Base-by-base conservation (phyloP, 129 eudicot species). In the Apium graveolens region DNA sequence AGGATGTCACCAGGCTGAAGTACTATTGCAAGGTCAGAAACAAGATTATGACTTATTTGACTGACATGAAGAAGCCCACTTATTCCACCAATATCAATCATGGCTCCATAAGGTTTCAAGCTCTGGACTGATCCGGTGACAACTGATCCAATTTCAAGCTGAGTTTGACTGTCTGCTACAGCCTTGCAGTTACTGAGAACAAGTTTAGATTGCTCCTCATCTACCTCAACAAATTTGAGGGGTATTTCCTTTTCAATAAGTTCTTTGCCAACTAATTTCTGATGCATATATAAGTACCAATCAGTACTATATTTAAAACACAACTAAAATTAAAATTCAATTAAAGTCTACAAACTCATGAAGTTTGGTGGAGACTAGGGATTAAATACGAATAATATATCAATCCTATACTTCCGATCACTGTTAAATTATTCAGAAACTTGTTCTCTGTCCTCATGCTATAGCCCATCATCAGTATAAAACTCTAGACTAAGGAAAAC, bases 1-100 rank as follows among this genome's bases (percentile, higher is more conserved):
- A 94, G 88, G 44, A 84, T 85, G 80, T 94, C 98, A 73, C 98
- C 98, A 51, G 98, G 96, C 82, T 90, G 96, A 44, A 95, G 96
- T 29, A 95, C 96, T 8, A 96, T 88, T 78, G 93, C 90, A 45
- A 95, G 89, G 85, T 95, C 97, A 7, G 98, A 80, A 34, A 95
- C 96, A 42, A 97, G 98, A 75, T 95, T 97, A 78, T 95, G 98
- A 74, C 97, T 95, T 77, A 95, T 95, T 81, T 95, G 98, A 76
- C 98, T 95, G 29, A 95, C 98, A 70, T 95, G 98, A 75, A 95
- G 90, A 86, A 91, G 98, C 29, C 98, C 98, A 76, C 92, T 91
- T 70, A 95, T 84, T 26, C 98, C 98, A 80, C 97, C 98, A 17
- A 95, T 88, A 80, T 93, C 96, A 46, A 95, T 91, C 80, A 95